These are phyloP conservation scores for Pichia sp. DNA, from an alignment of 1,139 yeast species.

Conservation along the genomic window DNA sequence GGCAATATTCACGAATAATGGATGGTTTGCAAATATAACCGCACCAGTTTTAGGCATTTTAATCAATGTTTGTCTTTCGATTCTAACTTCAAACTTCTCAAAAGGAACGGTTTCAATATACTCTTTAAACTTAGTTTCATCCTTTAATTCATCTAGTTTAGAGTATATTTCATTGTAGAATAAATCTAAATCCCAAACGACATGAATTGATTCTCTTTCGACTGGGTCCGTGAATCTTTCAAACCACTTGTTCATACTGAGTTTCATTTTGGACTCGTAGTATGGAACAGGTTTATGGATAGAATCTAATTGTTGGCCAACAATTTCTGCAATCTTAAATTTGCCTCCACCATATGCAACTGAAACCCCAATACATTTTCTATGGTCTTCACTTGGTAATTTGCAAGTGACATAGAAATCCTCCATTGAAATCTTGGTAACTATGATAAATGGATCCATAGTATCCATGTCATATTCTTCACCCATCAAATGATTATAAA, in stretches of 20 bases:
- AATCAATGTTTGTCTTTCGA: constrained; percentile 54
- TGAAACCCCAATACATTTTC: constrained; percentile 50
- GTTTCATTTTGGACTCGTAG: constrained; percentile 46
- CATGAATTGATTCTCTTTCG: constrained; percentile 53
- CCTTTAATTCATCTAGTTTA: constrained; percentile 29
- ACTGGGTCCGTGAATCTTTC: constrained; percentile 45
- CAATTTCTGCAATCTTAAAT: constrained; percentile 42
- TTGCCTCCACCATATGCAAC: constrained; percentile 60
- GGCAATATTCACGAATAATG: constrained; percentile 53
- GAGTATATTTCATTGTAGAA: constrained; percentile 40
- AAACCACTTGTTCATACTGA: constrained; percentile 55
- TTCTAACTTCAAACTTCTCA: constrained; percentile 53
- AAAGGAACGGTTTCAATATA: constrained; percentile 33
- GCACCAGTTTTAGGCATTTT: constrained; percentile 46
- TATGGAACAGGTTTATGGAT: constrained; percentile 52
- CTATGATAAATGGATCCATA: constrained; percentile 47
- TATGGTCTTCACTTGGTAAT: constrained; percentile 35
- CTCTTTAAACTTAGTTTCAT: constrained; percentile 26
- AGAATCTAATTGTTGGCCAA: constrained; percentile 44
- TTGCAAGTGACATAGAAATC: constrained; percentile 46
- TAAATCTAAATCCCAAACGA: constrained; percentile 51
- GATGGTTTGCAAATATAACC: constrained; percentile 61
- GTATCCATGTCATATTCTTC: constrained; percentile 47
- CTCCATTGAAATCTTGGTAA: constrained; percentile 50
- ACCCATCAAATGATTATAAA: constrained; percentile 44